Base-by-base conservation (phyloP, 2,329 filamentous ascomycete genomes). In the Ceratocystis lukuohia region DNA sequence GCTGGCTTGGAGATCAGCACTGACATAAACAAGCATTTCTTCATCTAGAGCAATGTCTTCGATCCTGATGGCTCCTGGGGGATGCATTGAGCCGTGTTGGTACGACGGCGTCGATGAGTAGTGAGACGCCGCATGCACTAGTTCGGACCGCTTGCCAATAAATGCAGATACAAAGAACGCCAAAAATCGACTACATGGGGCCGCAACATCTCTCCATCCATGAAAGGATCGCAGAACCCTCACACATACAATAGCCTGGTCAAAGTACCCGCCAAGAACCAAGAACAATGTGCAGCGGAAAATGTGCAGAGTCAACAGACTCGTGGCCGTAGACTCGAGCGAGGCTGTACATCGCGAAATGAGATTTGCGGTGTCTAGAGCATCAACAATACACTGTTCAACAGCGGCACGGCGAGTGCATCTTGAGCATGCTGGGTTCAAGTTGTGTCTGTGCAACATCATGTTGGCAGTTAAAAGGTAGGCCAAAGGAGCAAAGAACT, bases 211-310 rank as follows among this genome's bases (percentile, higher is more conserved):
- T 61, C 90, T 82, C 17, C 83, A 78, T n/a, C 85, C 80, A 33
- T 87, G 86, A 66, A 96, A 86, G 1, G 84, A 82, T 1, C 85
- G 82, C 10, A 88, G 83, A 0, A 88, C 85, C 65, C 88, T 84
- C 10, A 93, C 80, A 70, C 92, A 91, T 1, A 84, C 83, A 10
- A 87, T 76, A 0, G 93, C 92, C 1, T 86, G 81, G 3, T 87
- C 83, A 72, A 87, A 88, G 64, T 90, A 86, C 53, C 86, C 86
- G 0, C 84, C 83, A 64, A 95, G 84, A 25, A 93, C 82, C 3
- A 96, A 79, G 66, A 96, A 85, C 0, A 97, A 80, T 1, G 88
- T 82, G 72, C 88, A 95, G 25, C 93, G 88, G 84, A 95, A 96
- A 57, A 96, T 80, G 73, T 97, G 94, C 15, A 84, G 85, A 66